Conservation (phyloP, 2,329 filamentous ascomycete species). For the Ascochyta koolunga region DNA sequence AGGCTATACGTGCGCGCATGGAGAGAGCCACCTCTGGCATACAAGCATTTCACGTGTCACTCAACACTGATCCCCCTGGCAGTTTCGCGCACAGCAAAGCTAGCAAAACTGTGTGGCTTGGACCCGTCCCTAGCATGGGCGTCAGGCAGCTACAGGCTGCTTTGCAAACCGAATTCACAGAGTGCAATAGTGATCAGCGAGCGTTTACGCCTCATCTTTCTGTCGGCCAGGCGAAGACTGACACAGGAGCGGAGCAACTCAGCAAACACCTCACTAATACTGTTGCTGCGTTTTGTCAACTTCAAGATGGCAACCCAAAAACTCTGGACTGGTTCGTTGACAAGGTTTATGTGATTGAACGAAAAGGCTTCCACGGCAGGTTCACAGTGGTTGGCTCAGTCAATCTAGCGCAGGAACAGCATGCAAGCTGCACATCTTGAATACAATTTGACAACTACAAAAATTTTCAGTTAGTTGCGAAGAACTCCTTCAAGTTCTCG, state of each 20-base stretch:
- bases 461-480: constrained; percentile 41
- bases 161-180: constrained; percentile 34
- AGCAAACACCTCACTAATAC: constrained; percentile 21
- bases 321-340: constrained; percentile 35
- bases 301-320: neutral
- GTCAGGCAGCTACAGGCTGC: constrained; percentile 30
- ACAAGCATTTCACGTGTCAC: constrained; percentile 26
- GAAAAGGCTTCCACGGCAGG: constrained; percentile 29
- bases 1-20: constrained; percentile 30
- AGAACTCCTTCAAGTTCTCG: constrained; percentile 62
- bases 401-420: constrained; percentile 14
- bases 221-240: constrained; percentile 32
- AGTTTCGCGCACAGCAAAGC: constrained; percentile 25
- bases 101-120: constrained; percentile 36
- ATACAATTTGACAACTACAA: neutral
- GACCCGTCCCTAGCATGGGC: constrained; percentile 17
- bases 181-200: constrained; percentile 28
- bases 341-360: constrained; percentile 35
- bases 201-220: constrained; percentile 37
- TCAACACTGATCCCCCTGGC: constrained; percentile 27
- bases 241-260: constrained; percentile 18
- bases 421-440: neutral
- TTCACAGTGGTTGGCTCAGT: constrained; percentile 33
- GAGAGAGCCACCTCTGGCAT: constrained; percentile 22
- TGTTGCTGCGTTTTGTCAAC: constrained; percentile 8